Evolutionary conservation across 306 rosid species (phyloP), one percentile per base, ranked within the genome.

Genomic region (Gillenia trifoliata): DNA sequence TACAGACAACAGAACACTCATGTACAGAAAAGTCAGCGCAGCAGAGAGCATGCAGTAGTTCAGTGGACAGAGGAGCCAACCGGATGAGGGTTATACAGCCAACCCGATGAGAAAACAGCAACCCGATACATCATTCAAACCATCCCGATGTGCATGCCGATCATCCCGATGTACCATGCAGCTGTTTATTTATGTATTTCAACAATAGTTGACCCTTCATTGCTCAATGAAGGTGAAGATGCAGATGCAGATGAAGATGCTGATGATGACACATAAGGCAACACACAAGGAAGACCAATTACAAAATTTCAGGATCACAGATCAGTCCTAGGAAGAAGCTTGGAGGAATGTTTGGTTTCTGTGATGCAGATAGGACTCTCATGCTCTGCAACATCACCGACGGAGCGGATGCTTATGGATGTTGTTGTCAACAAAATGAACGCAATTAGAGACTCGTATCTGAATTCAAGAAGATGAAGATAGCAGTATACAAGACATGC

Each of bases 321-420:
- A 54, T 64, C 28, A 77, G 22, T 7, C 20, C 2, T 16, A 4
- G 54, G 19, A 68, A 16, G 60, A 28, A 70, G n/a, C 28, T 55
- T 75, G 41, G 81, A 85, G 26, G 82, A 83, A 19, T 77, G 84
- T 50, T 36, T 79, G 69, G 71, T 77, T 23, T 75, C 77, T 3
- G 3, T 89, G 68, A 63, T 82, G 78, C 69, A 71, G 66, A 69
- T 85, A 50, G 94, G 94, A 62, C 52, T 87, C 5, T 74, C 85
- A 31, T 89, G 87, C 80, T 79, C 86, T 34, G 47, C 69, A 47
- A 77, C 36, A 71, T 23, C 11, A 11, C 91, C 85, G 1, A 9
- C 20, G 33, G 83, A 84, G 59, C 22, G 87, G 63, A 36, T 82
- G 77, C 54, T 70, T 17, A 70, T 85, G 69, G 56, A 28, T 47